Percentiles rank a stretch among this genome's conserved stretches.
Evolutionary conservation across 352 stramenopile genomes (phyloP).

Genomic region (Phytophthora cactorum): DNA sequence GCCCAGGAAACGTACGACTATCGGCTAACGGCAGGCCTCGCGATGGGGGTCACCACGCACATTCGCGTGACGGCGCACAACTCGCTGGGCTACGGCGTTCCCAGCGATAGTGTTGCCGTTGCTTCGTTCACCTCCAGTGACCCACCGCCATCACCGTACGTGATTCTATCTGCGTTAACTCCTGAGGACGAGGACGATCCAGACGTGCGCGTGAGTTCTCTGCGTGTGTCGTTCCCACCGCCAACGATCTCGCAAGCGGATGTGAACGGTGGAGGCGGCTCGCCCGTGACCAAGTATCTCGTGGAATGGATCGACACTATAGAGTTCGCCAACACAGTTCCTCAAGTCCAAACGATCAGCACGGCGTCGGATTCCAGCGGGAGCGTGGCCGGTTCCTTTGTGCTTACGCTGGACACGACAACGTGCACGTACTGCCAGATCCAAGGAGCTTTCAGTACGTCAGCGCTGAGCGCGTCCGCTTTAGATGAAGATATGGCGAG

Average conservation of each 20-base stretch:
- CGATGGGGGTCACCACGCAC: conserved; percentile 90
- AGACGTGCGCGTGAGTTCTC: conserved; percentile 68
- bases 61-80: conserved; percentile 93
- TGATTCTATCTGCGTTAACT: conserved; percentile 56
- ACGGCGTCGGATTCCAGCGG: conserved; percentile 45
- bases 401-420: conserved; percentile 88
- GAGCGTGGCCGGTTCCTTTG: conserved; percentile 70
- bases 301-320: conserved; percentile 92
- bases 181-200: conserved; percentile 49
- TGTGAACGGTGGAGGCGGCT: conserved; percentile 86
- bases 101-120: conserved; percentile 72
- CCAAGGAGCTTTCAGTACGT: conserved; percentile 61
- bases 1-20: conserved; percentile 72
- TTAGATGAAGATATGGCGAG: conserved; percentile 67
- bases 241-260: conserved; percentile 62
- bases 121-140: conserved; percentile 90
- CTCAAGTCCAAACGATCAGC: conserved; percentile 70
- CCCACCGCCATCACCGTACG: conserved; percentile 78
- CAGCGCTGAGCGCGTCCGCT: conserved; percentile 76
- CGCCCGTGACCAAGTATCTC: conserved; percentile 87
- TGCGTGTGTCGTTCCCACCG: conserved; percentile 86
- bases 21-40: conserved; percentile 74
- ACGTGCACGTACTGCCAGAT: conserved; percentile 80
- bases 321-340: conserved; percentile 68
- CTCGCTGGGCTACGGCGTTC: conserved; percentile 88